Evolutionary conservation across 179 eudicot genomes (phyloP), one percentile per base, ranked within the genome.

Genomic region (Amaranthus tricolor): DNA sequence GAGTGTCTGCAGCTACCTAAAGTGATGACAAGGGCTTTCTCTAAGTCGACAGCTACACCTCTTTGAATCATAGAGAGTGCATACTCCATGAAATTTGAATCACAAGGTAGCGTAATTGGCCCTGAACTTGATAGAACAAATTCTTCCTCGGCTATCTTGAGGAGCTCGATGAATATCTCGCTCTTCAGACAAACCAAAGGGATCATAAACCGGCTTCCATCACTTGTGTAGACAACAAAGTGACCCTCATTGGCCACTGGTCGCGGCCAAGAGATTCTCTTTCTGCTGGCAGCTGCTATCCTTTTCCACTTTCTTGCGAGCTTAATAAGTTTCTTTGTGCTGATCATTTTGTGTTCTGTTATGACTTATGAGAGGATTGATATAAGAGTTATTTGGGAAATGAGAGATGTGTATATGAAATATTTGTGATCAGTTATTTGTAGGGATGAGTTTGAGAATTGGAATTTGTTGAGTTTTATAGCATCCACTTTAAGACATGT

Each of bases 41-140:
- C 75, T 43, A 79, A 5, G 45, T 70, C 75, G 21, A 48, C 31
- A 16, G 66, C 9, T 21, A 45, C 75, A 44, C 48, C 8, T 57
- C 66, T 55, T 16, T 48, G 74, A 47, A 79, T 11, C 53, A 74
- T n/a, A 43, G 74, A 74, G 6, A 69, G 7, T 19, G 60, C 19
- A 44, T 79, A 53, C 21, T 62, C 70, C 75, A 74, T 19, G 53
- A 62, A 79, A 16, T 10, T 52, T 14, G 74, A 53, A 47, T 69
- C 78, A 56, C 65, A 69, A 50, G 82, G 71, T 62, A 79, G 13
- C 20, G 15, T 70, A 59, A 74, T 74, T 19, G 78, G 75, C n/a
- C 78, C 71, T 13, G 45, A 31, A 55, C 47, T 16, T 15, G 62
- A 40, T n/a, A 66, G 7, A 12, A 77, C 77, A 66, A 77, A 77